Evolutionary conservation across 192 early-diverging fungal species (phyloP).

Genomic region (Podochytrium sp.): DNA sequence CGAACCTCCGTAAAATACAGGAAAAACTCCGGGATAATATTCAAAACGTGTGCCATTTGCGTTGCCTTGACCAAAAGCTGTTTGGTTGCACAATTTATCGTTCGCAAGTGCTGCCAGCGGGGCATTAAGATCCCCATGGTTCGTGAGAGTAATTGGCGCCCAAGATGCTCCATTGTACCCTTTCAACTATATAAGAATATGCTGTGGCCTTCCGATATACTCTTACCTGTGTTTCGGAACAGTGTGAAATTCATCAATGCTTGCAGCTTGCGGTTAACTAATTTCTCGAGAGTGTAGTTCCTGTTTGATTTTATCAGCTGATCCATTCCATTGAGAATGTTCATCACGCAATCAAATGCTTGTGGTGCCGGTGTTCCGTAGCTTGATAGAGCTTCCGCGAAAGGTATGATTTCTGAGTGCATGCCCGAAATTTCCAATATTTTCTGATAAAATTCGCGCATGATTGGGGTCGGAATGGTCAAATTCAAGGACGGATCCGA

Average conservation of each 20-base stretch:
- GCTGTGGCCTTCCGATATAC: too few relatives aligned
- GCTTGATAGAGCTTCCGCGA: not conserved
- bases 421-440: not conserved
- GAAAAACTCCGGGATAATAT: too few relatives aligned
- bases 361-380: too few relatives aligned
- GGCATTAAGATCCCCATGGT: too few relatives aligned
- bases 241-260: slow-evolving; percentile 7
- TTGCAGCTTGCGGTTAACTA: not conserved
- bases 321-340: slow-evolving; percentile 1
- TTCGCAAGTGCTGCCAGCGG: too few relatives aligned
- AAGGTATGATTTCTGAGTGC: not conserved
- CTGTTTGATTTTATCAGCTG: not conserved
- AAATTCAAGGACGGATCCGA: too few relatives aligned
- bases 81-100: not conserved
- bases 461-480: too few relatives aligned
- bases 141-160: too few relatives aligned
- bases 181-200: too few relatives aligned
- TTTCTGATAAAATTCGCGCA: not conserved
- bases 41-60: not conserved
- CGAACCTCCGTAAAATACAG: too few relatives aligned
- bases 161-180: too few relatives aligned
- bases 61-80: slow-evolving; percentile 15
- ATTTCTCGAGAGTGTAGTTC: not conserved
- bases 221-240: not conserved
- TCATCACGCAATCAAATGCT: slow-evolving; percentile 12